Conservation (phyloP, 2,329 filamentous ascomycete genomes). For the Acephala macrosclerotiorum region DNA sequence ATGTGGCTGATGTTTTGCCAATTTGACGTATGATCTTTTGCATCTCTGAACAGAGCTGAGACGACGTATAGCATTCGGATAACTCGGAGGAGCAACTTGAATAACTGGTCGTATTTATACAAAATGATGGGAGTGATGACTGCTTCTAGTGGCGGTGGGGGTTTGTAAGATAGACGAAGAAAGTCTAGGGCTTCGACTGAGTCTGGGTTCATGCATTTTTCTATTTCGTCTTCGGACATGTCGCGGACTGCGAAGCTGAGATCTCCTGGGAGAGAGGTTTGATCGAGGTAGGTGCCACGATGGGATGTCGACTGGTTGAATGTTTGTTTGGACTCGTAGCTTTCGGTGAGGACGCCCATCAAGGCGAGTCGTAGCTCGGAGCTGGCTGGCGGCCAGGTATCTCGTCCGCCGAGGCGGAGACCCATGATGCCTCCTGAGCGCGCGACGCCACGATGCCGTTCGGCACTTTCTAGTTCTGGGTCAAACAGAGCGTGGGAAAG, state of each 20-base stretch:
- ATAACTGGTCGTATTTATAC: constrained; percentile 84
- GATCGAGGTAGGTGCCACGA: constrained; percentile 42
- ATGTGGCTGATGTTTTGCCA: constrained; percentile 35
- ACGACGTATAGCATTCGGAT: constrained; percentile 81
- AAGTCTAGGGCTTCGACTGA: constrained; percentile 93
- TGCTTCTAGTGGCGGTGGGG: constrained; percentile 73
- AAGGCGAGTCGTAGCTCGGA: constrained; percentile 90
- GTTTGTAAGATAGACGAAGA: constrained; percentile 82
- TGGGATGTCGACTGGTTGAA: constrained; percentile 36
- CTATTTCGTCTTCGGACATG: constrained; percentile 78
- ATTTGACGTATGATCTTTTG: constrained; percentile 48
- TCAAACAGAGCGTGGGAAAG: constrained; percentile 87
- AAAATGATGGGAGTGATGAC: constrained; percentile 77
- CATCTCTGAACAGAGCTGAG: constrained; percentile 68
- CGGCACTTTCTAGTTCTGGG: constrained; percentile 79
- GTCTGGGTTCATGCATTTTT: constrained; percentile 82
- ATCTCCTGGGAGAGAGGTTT: constrained; percentile 65
- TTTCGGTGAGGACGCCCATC: constrained; percentile 84
- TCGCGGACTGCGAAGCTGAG: constrained; percentile 87
- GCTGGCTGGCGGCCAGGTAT: constrained; percentile 91
- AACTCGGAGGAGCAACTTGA: constrained; percentile 79
- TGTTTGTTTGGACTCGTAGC: constrained; percentile 55
- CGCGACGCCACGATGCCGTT: constrained; percentile 73
- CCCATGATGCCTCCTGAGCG: constrained; percentile 78
- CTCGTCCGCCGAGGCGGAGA: constrained; percentile 79